phyloP scores from a whole-genome alignment of 805 yeast species.

The Wickerhamiella dianesei region DNA sequence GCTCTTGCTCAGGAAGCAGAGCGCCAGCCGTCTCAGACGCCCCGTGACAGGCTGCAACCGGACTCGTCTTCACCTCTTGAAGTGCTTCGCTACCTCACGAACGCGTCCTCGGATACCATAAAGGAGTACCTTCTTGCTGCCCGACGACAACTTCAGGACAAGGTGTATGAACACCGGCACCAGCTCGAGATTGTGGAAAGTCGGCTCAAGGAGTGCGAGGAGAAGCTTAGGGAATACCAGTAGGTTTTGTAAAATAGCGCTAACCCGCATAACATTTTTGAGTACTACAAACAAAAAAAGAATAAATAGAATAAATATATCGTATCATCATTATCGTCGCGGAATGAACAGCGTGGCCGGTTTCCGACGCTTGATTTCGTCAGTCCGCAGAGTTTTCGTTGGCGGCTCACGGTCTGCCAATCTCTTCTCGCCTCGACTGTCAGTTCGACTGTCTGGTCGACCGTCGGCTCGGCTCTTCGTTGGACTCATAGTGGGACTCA shows the following conservation, averaged over 20 bases:
- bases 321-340: too few species aligned
- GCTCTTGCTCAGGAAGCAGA: neutral
- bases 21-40: neutral
- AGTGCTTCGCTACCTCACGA: slow-evolving; percentile 20
- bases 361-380: too few species aligned
- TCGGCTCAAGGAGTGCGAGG: slow-evolving; percentile 22
- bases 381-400: too few species aligned
- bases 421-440: too few species aligned
- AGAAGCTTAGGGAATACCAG: slow-evolving; percentile 15
- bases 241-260: neutral
- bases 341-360: too few species aligned
- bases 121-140: slow-evolving; percentile 25
- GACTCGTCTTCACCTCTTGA: slow-evolving; percentile 14
- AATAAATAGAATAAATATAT: slow-evolving; percentile 1
- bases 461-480: too few species aligned
- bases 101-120: slow-evolving; percentile 19
- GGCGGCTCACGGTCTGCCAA: too few species aligned
- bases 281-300: neutral
- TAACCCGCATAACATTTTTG: neutral
- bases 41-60: neutral
- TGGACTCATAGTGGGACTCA: too few species aligned
- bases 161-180: slow-evolving; percentile 19
- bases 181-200: slow-evolving; percentile 20
- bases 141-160: slow-evolving; percentile 24
- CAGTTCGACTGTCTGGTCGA: too few species aligned